phyloP scores from a whole-genome alignment of 2,329 filamentous ascomycete species.

The Chrysoporthe deuterocubensis region DNA sequence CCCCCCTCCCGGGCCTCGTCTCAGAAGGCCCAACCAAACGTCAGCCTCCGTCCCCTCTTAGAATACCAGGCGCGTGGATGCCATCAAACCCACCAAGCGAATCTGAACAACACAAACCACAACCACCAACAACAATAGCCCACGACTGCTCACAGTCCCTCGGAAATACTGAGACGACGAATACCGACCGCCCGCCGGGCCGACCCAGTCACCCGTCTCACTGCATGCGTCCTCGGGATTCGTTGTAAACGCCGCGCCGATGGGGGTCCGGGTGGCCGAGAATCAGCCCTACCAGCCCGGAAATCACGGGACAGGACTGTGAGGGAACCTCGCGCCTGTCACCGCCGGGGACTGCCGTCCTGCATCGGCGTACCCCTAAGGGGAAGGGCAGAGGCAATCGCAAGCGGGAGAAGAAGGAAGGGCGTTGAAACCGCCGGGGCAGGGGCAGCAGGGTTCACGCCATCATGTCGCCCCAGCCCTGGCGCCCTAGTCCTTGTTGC shows the following conservation, averaged over 20 bases:
- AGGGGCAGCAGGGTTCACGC: no score
- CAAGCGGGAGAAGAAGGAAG: not conserved
- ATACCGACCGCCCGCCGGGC: not conserved
- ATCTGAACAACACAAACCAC: not conserved
- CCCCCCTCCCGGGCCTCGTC: no score
- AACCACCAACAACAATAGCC: not conserved
- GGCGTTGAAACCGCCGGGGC: not conserved
- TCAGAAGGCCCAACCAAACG: no score
- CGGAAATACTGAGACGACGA: not conserved
- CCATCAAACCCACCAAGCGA: not conserved
- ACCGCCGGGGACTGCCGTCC: not conserved
- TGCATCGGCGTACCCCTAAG: not conserved
- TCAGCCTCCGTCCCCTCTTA: no score
- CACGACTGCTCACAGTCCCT: not conserved
- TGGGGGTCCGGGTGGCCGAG: not conserved
- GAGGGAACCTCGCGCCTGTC: not conserved
- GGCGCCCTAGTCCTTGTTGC: not conserved
- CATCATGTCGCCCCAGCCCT: not conserved
- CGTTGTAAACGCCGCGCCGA: not conserved
- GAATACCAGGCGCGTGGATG: not conserved
- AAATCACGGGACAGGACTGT: not conserved
- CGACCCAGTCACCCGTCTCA: constrained; percentile 6
- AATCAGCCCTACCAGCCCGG: not conserved
- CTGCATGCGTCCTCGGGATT: not conserved
- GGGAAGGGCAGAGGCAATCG: no score